Conservation (phyloP, 1,284 basidiomycete genomes). For the Pterulicium gracile region DNA sequence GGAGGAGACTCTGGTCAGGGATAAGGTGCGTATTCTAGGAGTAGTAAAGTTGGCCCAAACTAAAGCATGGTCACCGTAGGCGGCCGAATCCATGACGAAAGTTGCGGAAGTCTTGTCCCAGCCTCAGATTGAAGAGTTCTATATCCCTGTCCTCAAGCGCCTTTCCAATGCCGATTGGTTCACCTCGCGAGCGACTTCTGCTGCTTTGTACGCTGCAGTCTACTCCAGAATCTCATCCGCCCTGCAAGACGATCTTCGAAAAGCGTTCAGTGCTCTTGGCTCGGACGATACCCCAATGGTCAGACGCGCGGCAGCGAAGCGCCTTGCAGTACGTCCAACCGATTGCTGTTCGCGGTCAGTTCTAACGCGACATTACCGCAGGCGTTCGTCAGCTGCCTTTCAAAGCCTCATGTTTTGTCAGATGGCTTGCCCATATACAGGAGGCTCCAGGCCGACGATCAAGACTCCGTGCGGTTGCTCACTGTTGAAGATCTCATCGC, state of each 20-base stretch:
- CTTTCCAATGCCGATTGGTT: slow-evolving; percentile 97
- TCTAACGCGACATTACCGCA: slow-evolving; percentile 22
- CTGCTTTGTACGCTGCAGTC: slow-evolving; percentile 89
- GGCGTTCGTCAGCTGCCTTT: slow-evolving; percentile 70
- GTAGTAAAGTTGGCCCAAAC: too few relatives aligned
- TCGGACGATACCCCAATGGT: slow-evolving; percentile 99
- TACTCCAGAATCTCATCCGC: slow-evolving; percentile 70
- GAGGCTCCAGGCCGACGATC: slow-evolving; percentile 92
- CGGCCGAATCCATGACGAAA: slow-evolving; percentile 94
- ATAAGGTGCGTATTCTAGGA: slow-evolving; percentile 72
- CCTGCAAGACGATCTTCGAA: slow-evolving; percentile 85
- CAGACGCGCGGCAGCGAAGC: slow-evolving; percentile 90
- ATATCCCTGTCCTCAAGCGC: slow-evolving; percentile 86
- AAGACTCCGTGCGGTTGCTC: slow-evolving; percentile 93
- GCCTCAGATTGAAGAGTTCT: slow-evolving; percentile 81
- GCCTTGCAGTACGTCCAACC: slow-evolving; percentile 61
- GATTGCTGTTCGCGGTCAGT: slow-evolving; percentile 5
- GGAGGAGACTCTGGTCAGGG: slow-evolving; percentile 96
- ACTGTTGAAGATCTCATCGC: slow-evolving; percentile 96
- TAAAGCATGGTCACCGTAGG: slow-evolving; percentile 35
- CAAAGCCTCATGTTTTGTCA: slow-evolving; percentile 71
- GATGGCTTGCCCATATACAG: slow-evolving; percentile 93
- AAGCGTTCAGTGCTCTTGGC: slow-evolving; percentile 76
- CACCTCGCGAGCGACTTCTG: slow-evolving; percentile 95
- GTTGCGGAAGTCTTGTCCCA: slow-evolving; percentile 74